Evolutionary conservation across 768 basidiomycete species (phyloP).

Genomic region (Stropharia rugosoannulata): DNA sequence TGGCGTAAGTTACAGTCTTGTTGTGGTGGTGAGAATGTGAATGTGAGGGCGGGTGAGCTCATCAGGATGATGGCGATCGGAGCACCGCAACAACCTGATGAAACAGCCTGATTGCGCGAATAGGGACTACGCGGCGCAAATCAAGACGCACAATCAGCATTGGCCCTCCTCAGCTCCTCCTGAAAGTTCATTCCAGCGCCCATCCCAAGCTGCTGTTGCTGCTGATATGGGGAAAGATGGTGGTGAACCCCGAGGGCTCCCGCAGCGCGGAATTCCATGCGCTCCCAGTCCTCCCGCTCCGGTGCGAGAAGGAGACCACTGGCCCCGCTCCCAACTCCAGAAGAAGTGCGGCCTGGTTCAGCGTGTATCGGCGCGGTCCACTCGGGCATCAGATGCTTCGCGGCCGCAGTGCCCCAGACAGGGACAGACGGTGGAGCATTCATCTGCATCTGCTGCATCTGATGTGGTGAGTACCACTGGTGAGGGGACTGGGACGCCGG

Average conservation of each 20-base stretch:
- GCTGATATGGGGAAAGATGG: conserved; percentile 14
- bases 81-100: too few relatives aligned
- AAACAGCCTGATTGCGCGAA: too few relatives aligned
- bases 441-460: conserved; percentile 11
- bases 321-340: too few relatives aligned
- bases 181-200: conserved; percentile 13
- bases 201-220: conserved; percentile 1
- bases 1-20: too few relatives aligned
- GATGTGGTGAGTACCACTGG: conserved; percentile 14
- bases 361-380: too few relatives aligned
- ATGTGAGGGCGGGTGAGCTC: too few relatives aligned
- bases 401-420: background rate
- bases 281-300: conserved; percentile 21
- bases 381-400: too few relatives aligned
- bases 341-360: too few relatives aligned
- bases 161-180: conserved; percentile 19
- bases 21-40: too few relatives aligned
- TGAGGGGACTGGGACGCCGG: too few relatives aligned
- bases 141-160: background rate
- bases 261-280: conserved; percentile 19
- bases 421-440: conserved; percentile 16
- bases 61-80: too few relatives aligned
- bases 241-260: conserved; percentile 6
- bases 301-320: conserved; percentile 6
- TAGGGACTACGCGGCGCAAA: too few relatives aligned